Conservation (phyloP, 805 yeast species). For the Yarrowia sp. region DNA sequence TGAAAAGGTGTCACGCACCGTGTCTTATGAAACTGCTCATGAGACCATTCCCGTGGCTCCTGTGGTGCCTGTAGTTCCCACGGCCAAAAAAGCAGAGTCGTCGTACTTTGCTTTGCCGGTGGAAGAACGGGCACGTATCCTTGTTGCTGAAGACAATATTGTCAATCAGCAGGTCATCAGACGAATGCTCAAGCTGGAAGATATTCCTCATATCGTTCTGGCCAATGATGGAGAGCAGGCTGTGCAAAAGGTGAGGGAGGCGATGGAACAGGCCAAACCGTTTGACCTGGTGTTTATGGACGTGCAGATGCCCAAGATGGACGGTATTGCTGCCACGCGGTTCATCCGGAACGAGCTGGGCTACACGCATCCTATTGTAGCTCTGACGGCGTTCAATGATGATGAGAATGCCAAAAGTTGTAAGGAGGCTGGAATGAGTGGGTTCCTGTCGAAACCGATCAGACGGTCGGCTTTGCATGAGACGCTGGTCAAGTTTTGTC, state of each 20-base stretch:
- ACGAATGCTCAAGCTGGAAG: conserved; percentile 79
- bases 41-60: not conserved
- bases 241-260: conserved; percentile 58
- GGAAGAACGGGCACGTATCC: conserved; percentile 41
- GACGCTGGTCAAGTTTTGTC: conserved; percentile 46
- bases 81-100: not conserved
- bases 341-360: conserved; percentile 61
- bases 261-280: conserved; percentile 38
- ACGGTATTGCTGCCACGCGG: conserved; percentile 38
- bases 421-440: conserved; percentile 78
- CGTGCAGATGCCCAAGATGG: conserved; percentile 36
- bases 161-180: conserved; percentile 91
- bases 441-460: conserved; percentile 85
- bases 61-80: not conserved
- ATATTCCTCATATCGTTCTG: conserved; percentile 63
- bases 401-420: conserved; percentile 79
- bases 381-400: conserved; percentile 90
- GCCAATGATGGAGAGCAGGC: conserved; percentile 91
- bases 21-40: not conserved
- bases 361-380: conserved; percentile 78
- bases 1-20: not conserved
- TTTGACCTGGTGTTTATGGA: conserved; percentile 37
- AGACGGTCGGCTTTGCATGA: conserved; percentile 63
- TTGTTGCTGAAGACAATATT: conserved; percentile 89
- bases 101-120: conserved; percentile 12